Base-by-base conservation (phyloP, 768 basidiomycete species). In the Collybiopsis luxurians region DNA sequence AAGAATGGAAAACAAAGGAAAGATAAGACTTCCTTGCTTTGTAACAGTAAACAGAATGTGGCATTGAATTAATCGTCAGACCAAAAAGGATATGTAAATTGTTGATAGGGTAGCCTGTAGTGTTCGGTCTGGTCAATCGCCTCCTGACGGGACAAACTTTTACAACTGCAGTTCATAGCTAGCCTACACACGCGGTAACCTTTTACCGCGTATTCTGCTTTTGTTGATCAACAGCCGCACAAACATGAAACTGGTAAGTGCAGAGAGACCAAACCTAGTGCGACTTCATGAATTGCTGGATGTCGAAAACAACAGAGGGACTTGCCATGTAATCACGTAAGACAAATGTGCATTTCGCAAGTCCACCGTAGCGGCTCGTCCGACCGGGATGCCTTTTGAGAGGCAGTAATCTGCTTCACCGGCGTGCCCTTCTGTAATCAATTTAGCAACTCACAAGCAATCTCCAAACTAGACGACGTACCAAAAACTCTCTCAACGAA, bases 311-410 rank as follows among this genome's bases (percentile, higher is more conserved):
- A 50, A 27, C 23, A 49, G 31, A 49, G 39, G 48, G 34, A 66
- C 79, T 34, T 67, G 95, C 97, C 97, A 99, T 11, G 95, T 99
- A 13, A 90, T 82, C 3, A 97, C 92, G 72, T 99, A 99, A 11
- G 93, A 95, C 6, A 92, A 79, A 73, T 99, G 97, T 36, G 92
- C 84, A 70, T 99, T 99, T 47, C 97, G 81, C 44, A 99, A 74
- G 64, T 98, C 93, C 24, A 98, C 85, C 2, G 83, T 83, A 3
- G 93, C 83, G 23, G 87, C 71, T 49, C 93, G 84, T 40, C 96
- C 97, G 45, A 98, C 74, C 2, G 97, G 97, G 45, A 89, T 77
- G 13, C 95, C 97, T 58, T 83, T 86, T 4, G 73, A 69, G 17
- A 92, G 64, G 56, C 77, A 75, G 26, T 76, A 69, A 27, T 79